Evolutionary conservation across 192 early-diverging fungal genomes (phyloP), one percentile per base, ranked within the genome.

Genomic region (Ramicandelaber brevisporus): DNA sequence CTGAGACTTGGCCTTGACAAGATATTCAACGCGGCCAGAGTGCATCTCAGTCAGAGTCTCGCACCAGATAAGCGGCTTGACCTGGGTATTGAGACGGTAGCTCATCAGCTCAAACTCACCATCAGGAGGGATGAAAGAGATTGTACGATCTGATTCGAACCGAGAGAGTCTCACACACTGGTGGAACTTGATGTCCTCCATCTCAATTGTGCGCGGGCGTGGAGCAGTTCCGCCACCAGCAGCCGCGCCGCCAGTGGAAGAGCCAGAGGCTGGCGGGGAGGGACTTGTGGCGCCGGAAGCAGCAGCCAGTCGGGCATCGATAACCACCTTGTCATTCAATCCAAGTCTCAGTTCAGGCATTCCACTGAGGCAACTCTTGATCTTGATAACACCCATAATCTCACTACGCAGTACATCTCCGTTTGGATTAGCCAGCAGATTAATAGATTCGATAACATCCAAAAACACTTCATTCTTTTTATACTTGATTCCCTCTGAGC

Each of bases 1-100:
- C 53, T 93, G 89, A 12, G 78, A 86, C 43, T 70, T 87, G 23
- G 87, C 93, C 66, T 93, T 73, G 52, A 97, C 69, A 70, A 92
- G 73, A 44, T 78, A 92, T 52, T 98, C 93, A 34, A 95, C 70
- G 25, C 93, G 64, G 14, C 85, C 85, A 23, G 78, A 68, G 49
- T 95, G 82, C 31, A 62, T 81, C 46, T 82, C 76, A 16, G 81
- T 63, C 7, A 76, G 52, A 8, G 75, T 68, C 43, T 85, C 81
- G 28, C 76, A 75, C 70, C 70, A 73, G 31, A 85, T 70, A 17
- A 85, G 55, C 21, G 80, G 80, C 41, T 81, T 85, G 30, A 77
- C 63, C 19, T 64, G 70, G n/a, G 80, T 72, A 37, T 75, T 73
- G 17, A 81, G 57, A 6, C 80, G 69, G 53, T 85, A 85, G 15